These are phyloP conservation scores for Spizellomyces sp. DNA, from an alignment of 192 early-diverging fungal species.

Conservation along the genomic window DNA sequence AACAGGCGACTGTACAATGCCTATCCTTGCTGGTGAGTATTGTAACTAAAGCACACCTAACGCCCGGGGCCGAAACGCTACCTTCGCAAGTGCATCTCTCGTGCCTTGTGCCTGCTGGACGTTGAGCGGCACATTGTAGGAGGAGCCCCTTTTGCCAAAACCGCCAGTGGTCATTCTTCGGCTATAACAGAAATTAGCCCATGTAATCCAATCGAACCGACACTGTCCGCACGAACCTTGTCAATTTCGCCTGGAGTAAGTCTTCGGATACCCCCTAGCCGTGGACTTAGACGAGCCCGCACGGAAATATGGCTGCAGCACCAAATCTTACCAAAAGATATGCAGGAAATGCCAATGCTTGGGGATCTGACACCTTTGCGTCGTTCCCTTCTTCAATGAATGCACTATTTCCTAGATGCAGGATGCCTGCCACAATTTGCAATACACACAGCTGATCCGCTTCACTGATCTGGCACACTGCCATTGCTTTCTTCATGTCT, in stretches of 20 bases:
- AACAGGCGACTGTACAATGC: conserved; percentile 88
- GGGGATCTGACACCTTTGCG: conserved; percentile 50
- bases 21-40: conserved; percentile 1
- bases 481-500: conserved; percentile 91
- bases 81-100: conserved; percentile 89
- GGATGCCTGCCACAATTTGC: conserved; percentile 87
- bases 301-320: neutral
- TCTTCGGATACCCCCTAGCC: conserved; percentile 38
- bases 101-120: conserved; percentile 83
- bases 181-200: conserved; percentile 15
- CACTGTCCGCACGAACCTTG: conserved; percentile 28
- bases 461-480: conserved; percentile 81
- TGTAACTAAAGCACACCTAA: conserved; percentile 12
- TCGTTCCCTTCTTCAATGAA: conserved; percentile 81
- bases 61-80: conserved; percentile 35
- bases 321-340: conserved; percentile 44
- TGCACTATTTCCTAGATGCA: conserved; percentile 95
- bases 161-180: conserved; percentile 56
- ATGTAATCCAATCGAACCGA: neutral
- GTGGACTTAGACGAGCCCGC: neutral
- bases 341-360: conserved; percentile 58
- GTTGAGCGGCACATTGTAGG: conserved; percentile 84
- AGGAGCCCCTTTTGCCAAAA: conserved; percentile 52
- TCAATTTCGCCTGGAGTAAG: conserved; percentile 43
- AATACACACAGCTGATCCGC: conserved; percentile 86